Conservation (phyloP, 768 basidiomycete genomes). For the Lactifluus rugatus region DNA sequence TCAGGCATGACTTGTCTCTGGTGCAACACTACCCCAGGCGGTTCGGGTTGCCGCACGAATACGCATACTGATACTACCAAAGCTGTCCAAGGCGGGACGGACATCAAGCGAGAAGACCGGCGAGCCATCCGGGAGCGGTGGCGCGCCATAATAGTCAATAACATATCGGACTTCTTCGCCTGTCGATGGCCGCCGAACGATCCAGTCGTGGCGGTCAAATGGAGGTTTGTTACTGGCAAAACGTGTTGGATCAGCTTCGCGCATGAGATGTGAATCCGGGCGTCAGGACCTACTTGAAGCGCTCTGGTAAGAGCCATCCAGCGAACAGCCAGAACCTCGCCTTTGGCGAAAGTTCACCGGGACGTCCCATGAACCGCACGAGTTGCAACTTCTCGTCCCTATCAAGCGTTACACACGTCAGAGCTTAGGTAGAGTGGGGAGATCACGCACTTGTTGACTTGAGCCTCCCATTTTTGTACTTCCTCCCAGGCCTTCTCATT, state of each 20-base stretch:
- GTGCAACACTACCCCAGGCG: constrained; percentile 3
- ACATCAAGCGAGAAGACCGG: constrained; percentile 96
- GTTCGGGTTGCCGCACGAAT: constrained; percentile 27
- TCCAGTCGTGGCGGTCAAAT: constrained; percentile 94
- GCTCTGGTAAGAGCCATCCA: constrained; percentile 80
- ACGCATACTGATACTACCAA: constrained; percentile 60
- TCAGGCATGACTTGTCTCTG: constrained; percentile 5
- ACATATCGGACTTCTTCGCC: constrained; percentile 88
- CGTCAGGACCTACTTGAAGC: constrained; percentile 62
- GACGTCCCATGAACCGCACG: constrained; percentile 78
- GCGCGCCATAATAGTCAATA: constrained; percentile 97
- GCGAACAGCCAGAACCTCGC: constrained; percentile 80
- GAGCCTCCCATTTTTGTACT: constrained; percentile 86
- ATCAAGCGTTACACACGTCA: constrained; percentile 4
- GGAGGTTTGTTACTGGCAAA: constrained; percentile 74
- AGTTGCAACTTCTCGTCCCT: constrained; percentile 67
- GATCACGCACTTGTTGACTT: constrained; percentile 46
- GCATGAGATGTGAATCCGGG: not conserved
- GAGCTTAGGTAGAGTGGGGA: not conserved
- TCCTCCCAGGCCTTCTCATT: constrained; percentile 97
- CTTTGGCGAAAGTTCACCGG: constrained; percentile 91
- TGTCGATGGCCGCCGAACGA: constrained; percentile 70
- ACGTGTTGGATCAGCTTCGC: not conserved
- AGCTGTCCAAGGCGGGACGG: constrained; percentile 83
- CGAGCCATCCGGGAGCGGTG: constrained; percentile 79